A percentile compares a stretch with the other conserved stretches of the same genome.
Evolutionary conservation across 345 rosid species (phyloP).

Genomic region (Euphorbia peplus): DNA sequence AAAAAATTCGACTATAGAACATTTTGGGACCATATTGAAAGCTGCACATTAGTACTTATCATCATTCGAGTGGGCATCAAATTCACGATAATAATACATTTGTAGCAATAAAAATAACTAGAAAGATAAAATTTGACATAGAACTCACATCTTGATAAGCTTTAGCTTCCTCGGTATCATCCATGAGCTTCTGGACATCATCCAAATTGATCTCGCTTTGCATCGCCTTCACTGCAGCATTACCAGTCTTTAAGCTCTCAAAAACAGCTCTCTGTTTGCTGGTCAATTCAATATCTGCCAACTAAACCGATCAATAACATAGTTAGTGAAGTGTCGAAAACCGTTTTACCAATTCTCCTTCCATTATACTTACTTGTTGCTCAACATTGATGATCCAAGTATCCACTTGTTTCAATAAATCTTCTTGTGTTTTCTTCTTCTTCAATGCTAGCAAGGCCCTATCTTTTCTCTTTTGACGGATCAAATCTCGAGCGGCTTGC

Average conservation of each 20-base stretch:
- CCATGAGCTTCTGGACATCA: constrained; percentile 95
- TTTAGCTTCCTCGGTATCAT: constrained; percentile 86
- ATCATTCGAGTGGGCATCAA: neutral
- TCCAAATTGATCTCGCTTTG: constrained; percentile 85
- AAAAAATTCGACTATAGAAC: neutral
- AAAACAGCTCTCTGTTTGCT: constrained; percentile 97
- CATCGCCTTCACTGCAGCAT: constrained; percentile 72
- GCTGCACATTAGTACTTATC: neutral
- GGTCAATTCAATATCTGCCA: constrained; percentile 89
- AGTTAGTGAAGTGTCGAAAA: neutral
- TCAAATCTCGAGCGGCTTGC: constrained; percentile 81
- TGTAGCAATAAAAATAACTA: neutral
- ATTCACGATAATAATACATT: neutral
- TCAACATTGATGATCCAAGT: constrained; percentile 92
- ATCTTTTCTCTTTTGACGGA: constrained; percentile 79
- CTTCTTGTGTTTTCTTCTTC: constrained; percentile 95
- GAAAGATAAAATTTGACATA: neutral
- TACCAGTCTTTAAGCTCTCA: constrained; percentile 86
- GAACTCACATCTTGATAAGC: constrained; percentile 92
- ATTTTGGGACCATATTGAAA: neutral
- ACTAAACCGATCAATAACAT: constrained; percentile 33
- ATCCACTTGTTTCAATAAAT: constrained; percentile 85
- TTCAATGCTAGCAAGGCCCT: constrained; percentile 88
- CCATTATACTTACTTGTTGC: constrained; percentile 64
- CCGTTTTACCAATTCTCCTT: neutral